Percentiles rank a stretch among this genome's conserved stretches.
These are phyloP conservation scores for Dryas octopetala DNA, from an alignment of 306 rosid species.

Conservation along the genomic window DNA sequence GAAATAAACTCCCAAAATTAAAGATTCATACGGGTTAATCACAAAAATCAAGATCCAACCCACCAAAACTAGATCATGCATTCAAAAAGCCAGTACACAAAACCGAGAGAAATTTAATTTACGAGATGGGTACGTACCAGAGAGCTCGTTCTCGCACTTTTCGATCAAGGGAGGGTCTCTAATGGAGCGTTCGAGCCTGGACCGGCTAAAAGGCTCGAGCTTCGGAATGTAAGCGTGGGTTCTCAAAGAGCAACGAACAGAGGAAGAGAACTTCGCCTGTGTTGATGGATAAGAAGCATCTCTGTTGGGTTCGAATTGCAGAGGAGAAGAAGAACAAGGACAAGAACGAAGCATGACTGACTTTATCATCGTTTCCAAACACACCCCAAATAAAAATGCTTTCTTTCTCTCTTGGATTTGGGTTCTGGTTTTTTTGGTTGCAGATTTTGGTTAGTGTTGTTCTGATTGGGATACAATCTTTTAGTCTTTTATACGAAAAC, in stretches of 20 bases:
- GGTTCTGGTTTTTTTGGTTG: too few relatives aligned
- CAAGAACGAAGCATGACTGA: constrained; percentile 45
- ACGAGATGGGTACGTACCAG: constrained; percentile 36
- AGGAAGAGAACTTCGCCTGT: constrained; percentile 27
- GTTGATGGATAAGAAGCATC: constrained; percentile 22
- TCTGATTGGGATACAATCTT: background rate
- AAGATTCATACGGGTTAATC: background rate
- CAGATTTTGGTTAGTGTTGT: too few relatives aligned
- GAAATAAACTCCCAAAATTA: background rate
- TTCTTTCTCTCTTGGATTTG: background rate
- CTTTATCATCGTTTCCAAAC: constrained; percentile 40
- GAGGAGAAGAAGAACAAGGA: constrained; percentile 34
- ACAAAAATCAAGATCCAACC: too few relatives aligned
- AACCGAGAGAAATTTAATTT: background rate
- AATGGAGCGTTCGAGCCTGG: constrained; percentile 54
- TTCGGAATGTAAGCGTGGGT: constrained; percentile 62
- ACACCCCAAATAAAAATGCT: background rate
- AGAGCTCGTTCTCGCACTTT: constrained; percentile 67
- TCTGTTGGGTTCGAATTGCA: constrained; percentile 35
- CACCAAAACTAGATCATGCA: background rate
- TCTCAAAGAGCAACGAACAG: constrained; percentile 53
- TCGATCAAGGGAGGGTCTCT: constrained; percentile 74
- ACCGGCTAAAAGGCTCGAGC: constrained; percentile 82
- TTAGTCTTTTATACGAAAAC: background rate
- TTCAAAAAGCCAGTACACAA: background rate